These are phyloP conservation scores for Nidula microcarpa DNA, from an alignment of 768 basidiomycete genomes.

Conservation along the genomic window DNA sequence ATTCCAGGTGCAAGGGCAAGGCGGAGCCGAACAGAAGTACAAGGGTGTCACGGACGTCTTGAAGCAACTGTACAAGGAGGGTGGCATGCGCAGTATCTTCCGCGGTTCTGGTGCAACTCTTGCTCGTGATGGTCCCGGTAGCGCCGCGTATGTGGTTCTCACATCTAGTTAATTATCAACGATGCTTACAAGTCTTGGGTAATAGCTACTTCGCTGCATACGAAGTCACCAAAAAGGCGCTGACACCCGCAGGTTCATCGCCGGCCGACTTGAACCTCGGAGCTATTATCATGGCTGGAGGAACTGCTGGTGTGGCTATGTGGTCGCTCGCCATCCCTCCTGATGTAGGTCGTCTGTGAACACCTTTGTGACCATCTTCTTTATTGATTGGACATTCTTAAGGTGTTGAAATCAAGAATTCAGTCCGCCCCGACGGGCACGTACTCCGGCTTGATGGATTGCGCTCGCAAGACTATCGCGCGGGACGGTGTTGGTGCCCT, in stretches of 20 bases:
- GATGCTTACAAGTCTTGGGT: conserved; percentile 1
- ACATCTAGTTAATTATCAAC: background rate
- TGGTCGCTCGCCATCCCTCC: conserved; percentile 97
- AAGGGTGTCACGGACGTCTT: conserved; percentile 92
- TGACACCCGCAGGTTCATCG: conserved; percentile 81
- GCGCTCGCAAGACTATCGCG: conserved; percentile 87
- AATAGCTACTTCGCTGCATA: conserved; percentile 94
- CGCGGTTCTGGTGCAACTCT: conserved; percentile 93
- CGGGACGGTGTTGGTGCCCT: conserved; percentile 82
- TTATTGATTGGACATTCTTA: conserved; percentile 2
- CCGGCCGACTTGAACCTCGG: conserved; percentile 79
- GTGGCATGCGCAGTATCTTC: conserved; percentile 88
- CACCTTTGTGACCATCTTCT: background rate
- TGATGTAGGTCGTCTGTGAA: conserved; percentile 57
- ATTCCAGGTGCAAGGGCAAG: conserved; percentile 85
- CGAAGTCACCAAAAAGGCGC: conserved; percentile 84
- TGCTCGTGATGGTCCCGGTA: conserved; percentile 93
- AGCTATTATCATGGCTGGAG: conserved; percentile 88
- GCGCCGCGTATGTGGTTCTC: conserved; percentile 73
- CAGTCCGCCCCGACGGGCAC: conserved; percentile 97
- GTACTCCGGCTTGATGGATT: conserved; percentile 94
- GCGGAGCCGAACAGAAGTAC: conserved; percentile 66
- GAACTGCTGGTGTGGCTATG: conserved; percentile 95
- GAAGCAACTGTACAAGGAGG: conserved; percentile 87
- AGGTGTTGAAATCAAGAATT: conserved; percentile 95